These are phyloP conservation scores for Dimocarpus longan DNA, from an alignment of 345 rosid genomes.

Conservation along the genomic window DNA sequence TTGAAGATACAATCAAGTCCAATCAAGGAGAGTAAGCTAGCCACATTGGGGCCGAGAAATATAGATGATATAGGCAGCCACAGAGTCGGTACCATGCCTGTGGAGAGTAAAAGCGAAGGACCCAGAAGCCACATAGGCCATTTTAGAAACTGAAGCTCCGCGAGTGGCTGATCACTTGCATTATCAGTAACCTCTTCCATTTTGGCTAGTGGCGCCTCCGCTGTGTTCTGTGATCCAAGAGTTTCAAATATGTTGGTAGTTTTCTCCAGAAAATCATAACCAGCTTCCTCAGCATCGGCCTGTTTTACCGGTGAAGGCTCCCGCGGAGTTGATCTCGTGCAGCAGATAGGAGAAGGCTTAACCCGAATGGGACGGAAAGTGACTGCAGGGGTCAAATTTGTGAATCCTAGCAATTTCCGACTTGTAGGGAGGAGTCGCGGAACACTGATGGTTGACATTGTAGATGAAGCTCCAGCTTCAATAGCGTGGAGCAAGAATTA, in stretches of 20 bases:
- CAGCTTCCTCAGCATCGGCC: slow-evolving; percentile 49
- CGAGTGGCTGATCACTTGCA: slow-evolving; percentile 20
- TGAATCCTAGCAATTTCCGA: slow-evolving; percentile 31
- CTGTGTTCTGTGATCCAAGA: slow-evolving; percentile 36
- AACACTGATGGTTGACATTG: slow-evolving; percentile 25
- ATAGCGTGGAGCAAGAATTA: slow-evolving; percentile 11
- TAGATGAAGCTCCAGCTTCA: slow-evolving; percentile 38
- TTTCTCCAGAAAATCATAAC: slow-evolving; percentile 46
- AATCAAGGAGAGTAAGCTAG: slow-evolving; percentile 82
- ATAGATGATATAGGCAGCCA: slow-evolving; percentile 91
- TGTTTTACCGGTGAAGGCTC: slow-evolving; percentile 57
- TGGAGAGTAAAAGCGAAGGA: slow-evolving; percentile 76
- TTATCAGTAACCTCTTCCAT: slow-evolving; percentile 32
- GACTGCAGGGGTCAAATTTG: slow-evolving; percentile 14
- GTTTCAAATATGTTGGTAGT: slow-evolving; percentile 59
- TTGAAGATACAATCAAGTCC: slow-evolving; percentile 92
- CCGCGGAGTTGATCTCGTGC: slow-evolving; percentile 62
- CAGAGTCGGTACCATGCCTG: slow-evolving; percentile 86
- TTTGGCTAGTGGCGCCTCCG: slow-evolving; percentile 37
- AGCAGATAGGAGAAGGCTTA: slow-evolving; percentile 38
- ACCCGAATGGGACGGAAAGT: slow-evolving; percentile 19
- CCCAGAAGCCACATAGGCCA: slow-evolving; percentile 95
- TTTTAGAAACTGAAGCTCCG: slow-evolving; percentile 58
- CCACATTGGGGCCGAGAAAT: slow-evolving; percentile 77
- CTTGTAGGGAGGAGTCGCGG: slow-evolving; percentile 33